A percentile compares a stretch with the other conserved stretches of the same genome.
Conservation (phyloP, 129 eudicot genomes). For the Heracleum sosnowskyi region DNA sequence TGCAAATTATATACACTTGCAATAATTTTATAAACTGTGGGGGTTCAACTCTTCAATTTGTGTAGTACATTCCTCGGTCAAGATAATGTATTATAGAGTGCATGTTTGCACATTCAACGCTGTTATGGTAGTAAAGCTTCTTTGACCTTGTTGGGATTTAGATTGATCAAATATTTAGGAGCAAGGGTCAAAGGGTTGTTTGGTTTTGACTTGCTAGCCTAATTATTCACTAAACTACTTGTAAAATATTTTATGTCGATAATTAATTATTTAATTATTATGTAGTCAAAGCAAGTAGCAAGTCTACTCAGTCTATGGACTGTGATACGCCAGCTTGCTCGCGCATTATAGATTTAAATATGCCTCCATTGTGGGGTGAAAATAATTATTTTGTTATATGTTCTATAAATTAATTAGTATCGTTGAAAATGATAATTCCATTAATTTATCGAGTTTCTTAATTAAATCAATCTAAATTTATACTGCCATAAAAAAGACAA, state of each 20-base stretch:
- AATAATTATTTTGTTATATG: no score
- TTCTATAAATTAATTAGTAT: no score
- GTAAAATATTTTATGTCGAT: not conserved
- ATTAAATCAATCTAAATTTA: no score
- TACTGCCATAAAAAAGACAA: no score
- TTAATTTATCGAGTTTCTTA: no score
- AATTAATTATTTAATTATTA: no score
- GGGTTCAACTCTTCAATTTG: not conserved
- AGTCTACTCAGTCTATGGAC: not conserved
- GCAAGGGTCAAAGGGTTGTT: not conserved
- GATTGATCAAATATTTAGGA: not conserved
- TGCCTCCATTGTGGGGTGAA: constrained; percentile 4
- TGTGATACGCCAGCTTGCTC: not conserved
- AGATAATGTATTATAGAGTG: constrained; percentile 7
- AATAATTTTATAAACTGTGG: not conserved
- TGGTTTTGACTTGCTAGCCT: constrained; percentile 3
- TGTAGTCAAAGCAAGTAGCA: not conserved
- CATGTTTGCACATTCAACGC: constrained; percentile 3
- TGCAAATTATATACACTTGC: constrained; percentile 4
- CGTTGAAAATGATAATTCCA: no score
- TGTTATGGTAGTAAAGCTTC: not conserved
- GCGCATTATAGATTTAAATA: not conserved
- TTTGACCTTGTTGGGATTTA: not conserved
- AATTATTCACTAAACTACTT: not conserved
- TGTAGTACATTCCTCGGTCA: constrained; percentile 3